Conservation (phyloP, 1,284 basidiomycete species). For the Mycosarcoma maydis region DNA sequence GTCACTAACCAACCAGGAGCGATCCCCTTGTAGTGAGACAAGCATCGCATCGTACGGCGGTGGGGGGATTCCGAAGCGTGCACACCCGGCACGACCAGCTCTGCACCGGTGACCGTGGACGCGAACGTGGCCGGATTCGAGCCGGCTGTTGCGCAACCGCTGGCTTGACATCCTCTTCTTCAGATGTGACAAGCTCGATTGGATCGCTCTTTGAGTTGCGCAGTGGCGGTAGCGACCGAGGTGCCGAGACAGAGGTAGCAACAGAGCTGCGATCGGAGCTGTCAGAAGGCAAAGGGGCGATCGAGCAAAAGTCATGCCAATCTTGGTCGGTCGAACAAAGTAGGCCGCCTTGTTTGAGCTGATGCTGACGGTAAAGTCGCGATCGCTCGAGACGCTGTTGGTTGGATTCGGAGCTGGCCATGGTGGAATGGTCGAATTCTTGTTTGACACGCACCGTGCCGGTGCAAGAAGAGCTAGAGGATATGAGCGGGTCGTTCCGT, state of each 20-base stretch:
- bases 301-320: conserved; percentile 39
- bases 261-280: too few species aligned
- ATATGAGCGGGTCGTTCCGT: neutral
- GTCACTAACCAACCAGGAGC: conserved; percentile 16
- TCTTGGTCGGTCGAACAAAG: conserved; percentile 30
- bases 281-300: conserved; percentile 3
- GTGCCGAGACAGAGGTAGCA: neutral
- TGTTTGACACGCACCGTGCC: conserved; percentile 9
- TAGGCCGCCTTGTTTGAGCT: conserved; percentile 32
- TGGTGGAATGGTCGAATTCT: conserved; percentile 23
- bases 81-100: conserved; percentile 38
- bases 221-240: neutral
- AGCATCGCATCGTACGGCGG: conserved; percentile 19
- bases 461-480: neutral
- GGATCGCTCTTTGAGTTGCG: conserved; percentile 12
- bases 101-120: neutral
- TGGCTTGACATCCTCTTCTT: conserved; percentile 18
- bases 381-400: conserved; percentile 36
- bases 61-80: conserved; percentile 31
- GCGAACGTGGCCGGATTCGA: neutral
- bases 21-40: conserved; percentile 33
- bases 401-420: conserved; percentile 31
- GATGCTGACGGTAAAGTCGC: conserved; percentile 35
- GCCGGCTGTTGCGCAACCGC: neutral
- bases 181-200: conserved; percentile 26